Evolutionary conservation across 257 asterid species (phyloP).

Genomic region (Plectranthus barbatus): DNA sequence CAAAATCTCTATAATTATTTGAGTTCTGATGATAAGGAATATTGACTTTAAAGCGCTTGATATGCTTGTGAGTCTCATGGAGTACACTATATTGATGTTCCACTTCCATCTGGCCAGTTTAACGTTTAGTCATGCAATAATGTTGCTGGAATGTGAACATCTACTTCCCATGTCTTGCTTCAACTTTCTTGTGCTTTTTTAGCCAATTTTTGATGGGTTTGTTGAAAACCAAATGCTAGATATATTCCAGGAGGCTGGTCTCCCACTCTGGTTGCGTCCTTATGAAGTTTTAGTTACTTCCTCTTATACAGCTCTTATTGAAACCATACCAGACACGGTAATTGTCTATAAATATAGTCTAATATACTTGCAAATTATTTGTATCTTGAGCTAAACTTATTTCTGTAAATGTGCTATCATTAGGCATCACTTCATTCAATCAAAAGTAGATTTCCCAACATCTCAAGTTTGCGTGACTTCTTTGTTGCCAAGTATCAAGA

Average conservation of each 20-base stretch:
- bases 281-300: constrained; percentile 95
- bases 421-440: constrained; percentile 96
- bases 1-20: too few species aligned
- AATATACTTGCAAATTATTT: constrained; percentile 3
- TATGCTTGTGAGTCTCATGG: too few species aligned
- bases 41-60: too few species aligned
- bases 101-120: too few species aligned
- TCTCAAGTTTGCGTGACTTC: constrained; percentile 88
- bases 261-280: constrained; percentile 97
- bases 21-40: too few species aligned
- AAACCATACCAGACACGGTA: constrained; percentile 99
- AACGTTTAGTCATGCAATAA: too few species aligned
- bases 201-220: constrained; percentile 7
- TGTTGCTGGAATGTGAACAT: not conserved
- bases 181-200: not conserved
- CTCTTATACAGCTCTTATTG: constrained; percentile 95
- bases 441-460: constrained; percentile 81
- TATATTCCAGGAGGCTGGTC: constrained; percentile 99
- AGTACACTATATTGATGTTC: too few species aligned
- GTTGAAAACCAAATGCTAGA: constrained; percentile 46
- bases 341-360: not conserved
- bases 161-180: not conserved
- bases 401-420: constrained; percentile 5
- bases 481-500: constrained; percentile 88
- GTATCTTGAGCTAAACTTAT: not conserved